Percentiles rank a stretch among this genome's conserved stretches.
These are phyloP conservation scores for Meira miltonrushii DNA, from an alignment of 1,284 basidiomycete species.

Conservation along the genomic window DNA sequence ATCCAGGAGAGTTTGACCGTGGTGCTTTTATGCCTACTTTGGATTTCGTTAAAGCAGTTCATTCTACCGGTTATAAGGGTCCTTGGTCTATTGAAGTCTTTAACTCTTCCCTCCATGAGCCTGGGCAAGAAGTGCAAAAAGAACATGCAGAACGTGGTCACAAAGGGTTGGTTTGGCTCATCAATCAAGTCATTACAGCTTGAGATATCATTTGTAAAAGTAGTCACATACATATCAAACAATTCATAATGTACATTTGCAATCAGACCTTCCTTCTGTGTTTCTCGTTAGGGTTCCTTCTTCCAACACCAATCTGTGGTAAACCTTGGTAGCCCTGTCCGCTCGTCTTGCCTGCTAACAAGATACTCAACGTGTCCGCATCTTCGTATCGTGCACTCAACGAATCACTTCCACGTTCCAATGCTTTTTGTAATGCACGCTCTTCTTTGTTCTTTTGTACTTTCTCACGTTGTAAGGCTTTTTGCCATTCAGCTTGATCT, in stretches of 20 bases:
- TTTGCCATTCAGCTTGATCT: constrained; percentile 51
- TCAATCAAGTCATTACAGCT: constrained; percentile 17
- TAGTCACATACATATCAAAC: not conserved
- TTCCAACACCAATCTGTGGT: constrained; percentile 45
- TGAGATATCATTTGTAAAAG: not conserved
- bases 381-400: constrained; percentile 46
- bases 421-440: constrained; percentile 25
- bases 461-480: constrained; percentile 23
- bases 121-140: constrained; percentile 25
- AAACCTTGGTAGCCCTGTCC: constrained; percentile 21
- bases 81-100: constrained; percentile 54
- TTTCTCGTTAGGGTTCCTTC: constrained; percentile 48
- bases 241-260: not conserved
- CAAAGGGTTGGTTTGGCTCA: constrained; percentile 23
- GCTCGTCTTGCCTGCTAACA: constrained; percentile 22
- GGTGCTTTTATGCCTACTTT: constrained; percentile 52
- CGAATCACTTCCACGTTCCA: constrained; percentile 39
- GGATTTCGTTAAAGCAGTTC: constrained; percentile 47
- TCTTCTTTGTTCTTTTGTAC: constrained; percentile 21
- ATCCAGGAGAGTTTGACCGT: constrained; percentile 47
- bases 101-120: constrained; percentile 43
- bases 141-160: constrained; percentile 44
- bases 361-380: constrained; percentile 45
- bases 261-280: constrained; percentile 21
- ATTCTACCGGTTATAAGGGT: constrained; percentile 49